phyloP scores from a whole-genome alignment of 305 asterid genomes.

The Fraxinus platypoda region DNA sequence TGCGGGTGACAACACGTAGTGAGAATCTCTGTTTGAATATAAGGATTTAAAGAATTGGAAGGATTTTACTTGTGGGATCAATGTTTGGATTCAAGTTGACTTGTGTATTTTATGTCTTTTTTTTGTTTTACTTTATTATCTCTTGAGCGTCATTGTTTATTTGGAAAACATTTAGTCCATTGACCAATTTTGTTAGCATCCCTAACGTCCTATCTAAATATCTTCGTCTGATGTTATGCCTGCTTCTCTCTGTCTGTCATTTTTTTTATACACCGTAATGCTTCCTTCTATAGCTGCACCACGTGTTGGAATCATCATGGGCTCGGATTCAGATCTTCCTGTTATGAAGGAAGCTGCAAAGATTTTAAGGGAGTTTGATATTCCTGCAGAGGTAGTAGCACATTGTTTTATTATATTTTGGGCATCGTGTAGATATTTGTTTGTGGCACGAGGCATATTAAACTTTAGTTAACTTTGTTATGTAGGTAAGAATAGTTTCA shows the following conservation, averaged over 20 bases:
- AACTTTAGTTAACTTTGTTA: conserved; percentile 12
- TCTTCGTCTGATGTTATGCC: neutral
- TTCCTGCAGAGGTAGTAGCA: conserved; percentile 74
- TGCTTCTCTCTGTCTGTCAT: neutral
- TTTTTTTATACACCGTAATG: conserved; percentile 10
- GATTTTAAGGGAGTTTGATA: conserved; percentile 69
- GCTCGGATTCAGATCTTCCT: conserved; percentile 97
- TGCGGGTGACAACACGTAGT: conserved; percentile 13
- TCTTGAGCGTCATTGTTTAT: conserved; percentile 2
- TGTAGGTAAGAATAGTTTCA: conserved; percentile 90
- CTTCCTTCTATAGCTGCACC: conserved; percentile 49
- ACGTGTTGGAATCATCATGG: conserved; percentile 96
- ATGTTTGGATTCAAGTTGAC: neutral
- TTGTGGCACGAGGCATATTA: neutral
- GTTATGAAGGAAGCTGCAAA: conserved; percentile 96
- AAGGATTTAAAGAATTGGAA: neutral
- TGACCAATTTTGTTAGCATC: neutral
- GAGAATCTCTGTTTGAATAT: neutral
- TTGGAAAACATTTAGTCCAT: neutral
- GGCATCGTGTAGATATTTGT: conserved; percentile 9
- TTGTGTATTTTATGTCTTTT: neutral
- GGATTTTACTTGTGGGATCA: neutral
- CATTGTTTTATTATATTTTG: neutral
- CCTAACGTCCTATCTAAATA: neutral
- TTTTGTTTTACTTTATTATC: neutral